Evolutionary conservation across 129 eudicot genomes (phyloP), one percentile per base, ranked within the genome.

Genomic region (Chrysanthemum seticuspe): DNA sequence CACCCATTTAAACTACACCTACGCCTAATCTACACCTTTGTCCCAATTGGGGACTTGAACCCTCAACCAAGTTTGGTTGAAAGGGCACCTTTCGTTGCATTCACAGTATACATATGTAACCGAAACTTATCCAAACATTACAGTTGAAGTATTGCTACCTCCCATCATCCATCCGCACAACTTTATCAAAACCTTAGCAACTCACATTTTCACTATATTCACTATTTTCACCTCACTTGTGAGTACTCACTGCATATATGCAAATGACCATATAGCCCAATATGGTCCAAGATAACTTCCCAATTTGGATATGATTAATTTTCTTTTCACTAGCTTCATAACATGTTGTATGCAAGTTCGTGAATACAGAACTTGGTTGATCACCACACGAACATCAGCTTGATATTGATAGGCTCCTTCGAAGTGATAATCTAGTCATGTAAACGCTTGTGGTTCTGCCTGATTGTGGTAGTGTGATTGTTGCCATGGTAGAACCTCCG

Each of bases 401-500:
- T 11, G 44, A 51, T 51, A 51, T 6, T 13, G 63, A 63, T 29
- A 62, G 52, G 45, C 31, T 7, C 55, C 79, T 74, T 73, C 31
- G 48, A 53, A 54, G 47, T 5, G 67, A 13, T 29, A 29, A 60
- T 50, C 52, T 18, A 11, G 53, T 71, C 54, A 11, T 57, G 65
- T 36, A 16, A 9, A 8, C 36, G 19, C 14, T 27, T 23, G 54
- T 29, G 74, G 10, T 25, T 53, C 18, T 29, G 54, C 53, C 44
- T 1, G 59, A 47, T 34, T 45, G 78, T 31, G 63, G 72, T 53
- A 40, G 47, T 40, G 47, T 74, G 55, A 23, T 19, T 36, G 56
- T 31, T 10, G 10, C 9, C 71, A 27, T 25, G 70, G 52, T 55
- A 12, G 74, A n/a, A 36, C 25, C 69, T 13, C 25, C 15, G 13